Base-by-base conservation (phyloP, 768 basidiomycete species). In the Naganishia kalamii region DNA sequence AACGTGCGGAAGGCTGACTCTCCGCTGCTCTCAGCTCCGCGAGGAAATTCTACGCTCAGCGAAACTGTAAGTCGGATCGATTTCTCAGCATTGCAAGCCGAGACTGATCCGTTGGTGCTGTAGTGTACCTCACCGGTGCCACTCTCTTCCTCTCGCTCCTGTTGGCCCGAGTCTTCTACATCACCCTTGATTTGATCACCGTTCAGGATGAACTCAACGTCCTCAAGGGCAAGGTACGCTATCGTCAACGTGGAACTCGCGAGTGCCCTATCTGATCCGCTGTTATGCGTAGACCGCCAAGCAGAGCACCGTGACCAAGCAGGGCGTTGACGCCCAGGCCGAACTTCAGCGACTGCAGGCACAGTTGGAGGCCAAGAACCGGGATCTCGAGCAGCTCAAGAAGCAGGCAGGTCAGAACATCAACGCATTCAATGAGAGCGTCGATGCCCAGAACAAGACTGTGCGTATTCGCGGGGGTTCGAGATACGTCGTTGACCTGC, bases 91-190 rank as follows among this genome's bases (percentile, higher is more conserved):
- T 44, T 41, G 21, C 13, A 8, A 27, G 27, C 23, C n/a, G 25
- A 13, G 21, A 54, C 69, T 57, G 65, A 48, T 21, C n/a, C n/a
- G n/a, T n/a, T n/a, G n/a, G n/a, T 15, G 23, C 30, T 27, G 17
- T 62, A 70, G 74, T 87, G 65, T 97, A 97, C 77, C 84, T 97
- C 17, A 93, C 92, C 67, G 77, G 77, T 21, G 69, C 71, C 78
- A 90, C 88, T 66, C 83, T 99, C 49, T 96, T 97, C 86, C 86
- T 99, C 23, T 96, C 94, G 10, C 86, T 98, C 63, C 87, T 96
- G 70, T 85, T 97, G 70, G 88, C 92, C 2, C 87, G 93, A 71
- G 89, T 88, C 3, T 97, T 97, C 81, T 87, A 87, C 76, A 89
- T 98, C 77, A 85, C 89, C 49, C 85, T 92, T 73, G 91, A 97